phyloP scores from a whole-genome alignment of 345 rosid species.

The Mangifera indica region DNA sequence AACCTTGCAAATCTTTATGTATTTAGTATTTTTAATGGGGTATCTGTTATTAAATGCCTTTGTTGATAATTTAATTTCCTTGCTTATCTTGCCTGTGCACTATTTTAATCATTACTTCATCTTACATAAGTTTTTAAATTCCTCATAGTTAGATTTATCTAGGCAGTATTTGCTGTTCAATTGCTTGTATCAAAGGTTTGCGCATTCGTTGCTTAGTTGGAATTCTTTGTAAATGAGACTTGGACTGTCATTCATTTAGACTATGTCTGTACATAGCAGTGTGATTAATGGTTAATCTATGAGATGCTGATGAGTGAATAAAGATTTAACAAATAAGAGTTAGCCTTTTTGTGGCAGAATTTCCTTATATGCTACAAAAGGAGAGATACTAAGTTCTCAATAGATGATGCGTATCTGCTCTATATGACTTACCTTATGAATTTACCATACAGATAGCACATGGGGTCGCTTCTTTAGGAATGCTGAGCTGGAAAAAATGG shows the following conservation, averaged over 20 bases:
- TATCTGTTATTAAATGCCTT: background rate
- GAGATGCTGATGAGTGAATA: background rate
- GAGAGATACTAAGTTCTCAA: too few species aligned
- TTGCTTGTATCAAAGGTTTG: background rate
- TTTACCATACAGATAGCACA: conserved; percentile 66
- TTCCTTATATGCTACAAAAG: too few species aligned
- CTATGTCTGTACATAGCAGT: background rate
- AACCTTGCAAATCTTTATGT: background rate
- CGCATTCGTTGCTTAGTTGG: background rate
- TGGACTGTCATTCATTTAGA: background rate
- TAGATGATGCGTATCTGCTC: too few species aligned
- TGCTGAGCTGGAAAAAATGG: conserved; percentile 91
- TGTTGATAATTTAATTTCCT: background rate
- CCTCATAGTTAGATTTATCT: background rate
- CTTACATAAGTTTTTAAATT: background rate
- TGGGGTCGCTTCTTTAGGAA: conserved; percentile 94
- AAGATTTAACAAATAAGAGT: background rate
- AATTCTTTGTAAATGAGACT: background rate
- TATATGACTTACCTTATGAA: conserved; percentile 1
- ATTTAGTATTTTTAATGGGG: background rate
- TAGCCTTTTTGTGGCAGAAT: background rate
- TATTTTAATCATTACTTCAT: background rate
- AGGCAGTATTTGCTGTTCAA: background rate
- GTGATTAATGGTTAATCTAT: background rate
- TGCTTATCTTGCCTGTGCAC: background rate